These are phyloP conservation scores for Leishmania braziliensis DNA, from an alignment of 208 protist species.

Conservation along the genomic window DNA sequence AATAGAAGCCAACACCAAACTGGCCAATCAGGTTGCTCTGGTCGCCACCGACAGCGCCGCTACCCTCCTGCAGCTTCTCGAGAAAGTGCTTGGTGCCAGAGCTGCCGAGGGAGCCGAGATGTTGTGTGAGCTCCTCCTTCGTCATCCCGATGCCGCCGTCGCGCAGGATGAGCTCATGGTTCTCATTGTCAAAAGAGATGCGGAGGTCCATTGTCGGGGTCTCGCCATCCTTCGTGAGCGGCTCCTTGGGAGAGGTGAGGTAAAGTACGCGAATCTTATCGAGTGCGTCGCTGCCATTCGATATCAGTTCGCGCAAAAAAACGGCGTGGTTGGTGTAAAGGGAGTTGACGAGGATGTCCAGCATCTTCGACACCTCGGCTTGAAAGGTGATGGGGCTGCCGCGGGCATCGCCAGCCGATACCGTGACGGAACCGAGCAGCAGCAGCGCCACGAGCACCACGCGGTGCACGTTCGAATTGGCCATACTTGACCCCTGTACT, in stretches of 20 bases:
- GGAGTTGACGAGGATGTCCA: conserved; percentile 99
- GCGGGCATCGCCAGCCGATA: conserved; percentile 27
- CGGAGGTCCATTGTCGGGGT: conserved; percentile 91
- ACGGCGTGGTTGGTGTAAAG: conserved; percentile 99
- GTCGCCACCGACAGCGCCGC: conserved; percentile 18
- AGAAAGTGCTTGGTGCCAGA: conserved; percentile 99
- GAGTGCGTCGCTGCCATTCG: conserved; percentile 99
- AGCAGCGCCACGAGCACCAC: conserved; percentile 43
- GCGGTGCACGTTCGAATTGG: conserved; percentile 20
- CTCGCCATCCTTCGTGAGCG: conserved; percentile 76
- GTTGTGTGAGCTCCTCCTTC: conserved; percentile 97
- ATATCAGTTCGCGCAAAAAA: conserved; percentile 99
- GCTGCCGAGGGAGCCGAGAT: conserved; percentile 99
- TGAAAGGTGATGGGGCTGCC: conserved; percentile 91
- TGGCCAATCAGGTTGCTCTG: conserved; percentile 99
- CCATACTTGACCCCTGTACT: conserved; percentile 8
- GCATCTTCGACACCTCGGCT: conserved; percentile 97
- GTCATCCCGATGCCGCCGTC: conserved; percentile 99
- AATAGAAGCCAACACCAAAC: conserved; percentile 99
- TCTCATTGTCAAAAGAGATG: conserved; percentile 86
- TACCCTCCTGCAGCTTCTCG: conserved; percentile 63
- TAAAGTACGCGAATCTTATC: conserved; percentile 99
- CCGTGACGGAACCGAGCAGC: conserved; percentile 37
- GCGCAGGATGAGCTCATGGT: conserved; percentile 94
- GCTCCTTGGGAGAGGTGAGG: conserved; percentile 93